Evolutionary conservation across 2,329 filamentous ascomycete genomes (phyloP).

Genomic region (Fusarium subglutinans): DNA sequence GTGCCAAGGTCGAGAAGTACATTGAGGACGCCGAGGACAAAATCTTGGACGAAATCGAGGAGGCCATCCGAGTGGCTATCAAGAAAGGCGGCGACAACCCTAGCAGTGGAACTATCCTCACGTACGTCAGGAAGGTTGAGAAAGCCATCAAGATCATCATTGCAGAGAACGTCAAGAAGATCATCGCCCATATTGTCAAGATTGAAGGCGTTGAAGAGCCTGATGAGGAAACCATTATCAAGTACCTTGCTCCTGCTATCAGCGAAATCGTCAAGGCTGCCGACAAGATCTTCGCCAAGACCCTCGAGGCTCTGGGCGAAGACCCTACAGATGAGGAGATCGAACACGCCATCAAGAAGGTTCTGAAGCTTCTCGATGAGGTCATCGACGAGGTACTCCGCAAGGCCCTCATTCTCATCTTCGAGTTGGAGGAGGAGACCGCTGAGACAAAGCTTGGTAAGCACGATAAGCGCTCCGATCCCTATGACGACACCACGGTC

Average conservation of each 20-base stretch:
- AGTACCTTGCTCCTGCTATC: not conserved
- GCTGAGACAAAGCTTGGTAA: not conserved
- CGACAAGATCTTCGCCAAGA: slow-evolving; percentile 6
- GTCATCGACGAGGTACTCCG: slow-evolving; percentile 14
- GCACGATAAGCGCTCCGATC: slow-evolving; percentile 3
- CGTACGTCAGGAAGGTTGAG: slow-evolving; percentile 6
- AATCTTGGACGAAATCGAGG: not conserved
- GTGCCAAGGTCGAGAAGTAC: slow-evolving; percentile 9
- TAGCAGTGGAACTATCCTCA: not conserved
- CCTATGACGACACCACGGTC: slow-evolving; percentile 17
- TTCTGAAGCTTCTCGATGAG: slow-evolving; percentile 12
- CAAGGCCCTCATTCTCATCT: slow-evolving; percentile 15
- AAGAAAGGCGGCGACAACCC: not conserved
- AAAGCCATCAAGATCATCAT: slow-evolving; percentile 3
- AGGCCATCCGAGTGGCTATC: not conserved
- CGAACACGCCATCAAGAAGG: not conserved
- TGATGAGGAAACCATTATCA: not conserved
- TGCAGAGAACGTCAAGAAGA: slow-evolving; percentile 6
- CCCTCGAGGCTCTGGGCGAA: slow-evolving; percentile 1
- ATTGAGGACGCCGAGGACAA: slow-evolving; percentile 2
- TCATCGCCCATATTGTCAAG: not conserved
- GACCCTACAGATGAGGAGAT: not conserved
- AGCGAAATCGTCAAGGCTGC: not conserved
- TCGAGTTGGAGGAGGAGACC: not conserved
- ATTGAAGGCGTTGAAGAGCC: slow-evolving; percentile 4